phyloP scores from a whole-genome alignment of 2,329 filamentous ascomycete species.

The Alternaria sp. region DNA sequence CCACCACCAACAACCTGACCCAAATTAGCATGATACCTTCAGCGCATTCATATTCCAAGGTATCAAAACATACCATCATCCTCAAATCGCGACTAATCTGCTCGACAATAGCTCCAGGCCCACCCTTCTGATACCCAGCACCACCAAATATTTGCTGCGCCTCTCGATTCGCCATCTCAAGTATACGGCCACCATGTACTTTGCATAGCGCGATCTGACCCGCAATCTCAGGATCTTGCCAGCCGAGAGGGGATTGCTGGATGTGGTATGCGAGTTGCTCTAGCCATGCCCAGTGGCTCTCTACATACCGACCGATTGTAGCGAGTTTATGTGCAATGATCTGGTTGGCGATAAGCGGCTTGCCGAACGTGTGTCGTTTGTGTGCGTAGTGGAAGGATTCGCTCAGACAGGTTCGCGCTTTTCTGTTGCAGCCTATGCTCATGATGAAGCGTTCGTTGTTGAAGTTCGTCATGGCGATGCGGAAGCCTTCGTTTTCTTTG shows the following conservation, averaged over 20 bases:
- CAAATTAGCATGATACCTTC: neutral
- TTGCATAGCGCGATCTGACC: slow-evolving; percentile 56
- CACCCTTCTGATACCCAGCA: slow-evolving; percentile 61
- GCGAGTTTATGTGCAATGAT: slow-evolving; percentile 68
- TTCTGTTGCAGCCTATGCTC: slow-evolving; percentile 64
- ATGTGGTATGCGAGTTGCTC: slow-evolving; percentile 68
- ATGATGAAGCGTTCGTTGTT: slow-evolving; percentile 66
- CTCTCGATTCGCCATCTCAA: slow-evolving; percentile 62
- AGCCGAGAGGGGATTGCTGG: slow-evolving; percentile 54
- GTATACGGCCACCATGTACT: slow-evolving; percentile 59
- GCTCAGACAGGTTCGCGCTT: slow-evolving; percentile 65
- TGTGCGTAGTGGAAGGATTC: slow-evolving; percentile 63
- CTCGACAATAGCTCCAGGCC: slow-evolving; percentile 60
- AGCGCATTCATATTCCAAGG: slow-evolving; percentile 7
- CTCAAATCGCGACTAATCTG: slow-evolving; percentile 64
- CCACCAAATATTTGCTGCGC: slow-evolving; percentile 65
- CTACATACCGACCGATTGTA: slow-evolving; percentile 67
- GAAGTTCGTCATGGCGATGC: slow-evolving; percentile 65
- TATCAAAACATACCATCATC: slow-evolving; percentile 59
- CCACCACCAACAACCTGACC: slow-evolving; percentile 58
- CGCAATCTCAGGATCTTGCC: slow-evolving; percentile 52
- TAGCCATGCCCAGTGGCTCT: slow-evolving; percentile 68
- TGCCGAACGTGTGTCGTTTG: slow-evolving; percentile 66
- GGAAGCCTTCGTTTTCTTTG: slow-evolving; percentile 64
- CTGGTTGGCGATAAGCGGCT: slow-evolving; percentile 65